These are phyloP conservation scores for Candida ulmi DNA, from an alignment of 805 yeast genomes.

Conservation along the genomic window DNA sequence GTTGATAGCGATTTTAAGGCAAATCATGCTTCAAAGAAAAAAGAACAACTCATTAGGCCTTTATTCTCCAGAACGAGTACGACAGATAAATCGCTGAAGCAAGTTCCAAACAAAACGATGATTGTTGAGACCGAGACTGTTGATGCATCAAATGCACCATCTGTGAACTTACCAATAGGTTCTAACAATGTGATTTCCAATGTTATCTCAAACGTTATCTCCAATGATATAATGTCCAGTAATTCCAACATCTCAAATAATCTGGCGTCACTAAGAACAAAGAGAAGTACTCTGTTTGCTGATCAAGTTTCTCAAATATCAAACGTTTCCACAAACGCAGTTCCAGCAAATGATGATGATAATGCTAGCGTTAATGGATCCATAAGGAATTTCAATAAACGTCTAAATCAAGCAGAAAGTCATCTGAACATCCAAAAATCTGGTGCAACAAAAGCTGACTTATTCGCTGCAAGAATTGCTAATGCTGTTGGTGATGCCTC, in stretches of 20 bases:
- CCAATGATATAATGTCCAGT: conserved; percentile 14
- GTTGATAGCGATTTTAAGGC: neutral
- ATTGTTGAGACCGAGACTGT: conserved; percentile 63
- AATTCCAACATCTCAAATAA: conserved; percentile 24
- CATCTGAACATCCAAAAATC: conserved; percentile 17
- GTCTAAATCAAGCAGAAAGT: conserved; percentile 14
- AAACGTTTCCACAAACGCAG: conserved; percentile 7
- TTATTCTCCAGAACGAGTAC: conserved; percentile 21
- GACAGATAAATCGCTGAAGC: conserved; percentile 14
- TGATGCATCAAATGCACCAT: conserved; percentile 32
- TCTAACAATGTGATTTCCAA: conserved; percentile 5
- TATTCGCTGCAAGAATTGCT: conserved; percentile 92
- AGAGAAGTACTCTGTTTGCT: conserved; percentile 29
- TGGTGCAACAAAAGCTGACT: conserved; percentile 72
- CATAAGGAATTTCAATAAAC: conserved; percentile 17
- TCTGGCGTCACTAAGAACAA: conserved; percentile 27
- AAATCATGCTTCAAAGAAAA: conserved; percentile 4
- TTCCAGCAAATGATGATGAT: conserved; percentile 13
- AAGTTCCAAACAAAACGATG: conserved; percentile 28
- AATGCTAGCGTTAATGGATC: conserved; percentile 21
- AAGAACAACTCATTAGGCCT: conserved; percentile 20
- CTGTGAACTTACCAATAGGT: conserved; percentile 23
- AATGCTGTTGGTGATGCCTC: conserved; percentile 90
- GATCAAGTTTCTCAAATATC: conserved; percentile 10
- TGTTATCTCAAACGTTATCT: conserved; percentile 6